Evolutionary conservation across 768 basidiomycete species (phyloP).

Genomic region (Mycena amicta): DNA sequence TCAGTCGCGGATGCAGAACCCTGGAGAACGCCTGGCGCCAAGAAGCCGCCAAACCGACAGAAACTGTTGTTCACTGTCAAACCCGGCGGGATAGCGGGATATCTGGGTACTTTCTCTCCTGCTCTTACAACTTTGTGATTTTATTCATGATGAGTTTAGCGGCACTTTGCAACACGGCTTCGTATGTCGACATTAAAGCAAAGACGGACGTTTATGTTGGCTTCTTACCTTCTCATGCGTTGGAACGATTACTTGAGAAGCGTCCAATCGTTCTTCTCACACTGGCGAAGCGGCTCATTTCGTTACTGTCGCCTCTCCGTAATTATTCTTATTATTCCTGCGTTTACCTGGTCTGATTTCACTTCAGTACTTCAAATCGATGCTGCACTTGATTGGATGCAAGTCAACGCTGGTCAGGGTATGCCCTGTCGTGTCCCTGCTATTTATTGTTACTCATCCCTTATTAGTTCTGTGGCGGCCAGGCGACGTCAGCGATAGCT

Average conservation of each 20-base stretch:
- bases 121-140: neutral
- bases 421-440: neutral
- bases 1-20: conserved; percentile 38
- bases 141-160: conserved; percentile 45
- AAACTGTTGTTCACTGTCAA: conserved; percentile 93
- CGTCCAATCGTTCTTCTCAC: conserved; percentile 95
- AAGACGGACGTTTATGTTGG: conserved; percentile 99
- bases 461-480: conserved; percentile 80
- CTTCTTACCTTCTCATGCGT: conserved; percentile 83
- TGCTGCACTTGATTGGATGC: conserved; percentile 97
- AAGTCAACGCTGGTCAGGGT: conserved; percentile 87
- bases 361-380: conserved; percentile 98
- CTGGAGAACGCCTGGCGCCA: conserved; percentile 36
- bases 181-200: conserved; percentile 95
- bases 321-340: conserved; percentile 5
- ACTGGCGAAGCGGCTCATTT: conserved; percentile 93
- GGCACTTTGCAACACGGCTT: conserved; percentile 87
- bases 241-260: conserved; percentile 90
- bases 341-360: neutral
- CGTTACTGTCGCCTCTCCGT: conserved; percentile 92
- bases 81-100: conserved; percentile 97
- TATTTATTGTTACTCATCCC: neutral
- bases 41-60: conserved; percentile 40
- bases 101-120: conserved; percentile 63
- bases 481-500: conserved; percentile 88